These are phyloP conservation scores for Chalciporus pseudorubinellus DNA, from an alignment of 768 basidiomycete species.

Conservation along the genomic window DNA sequence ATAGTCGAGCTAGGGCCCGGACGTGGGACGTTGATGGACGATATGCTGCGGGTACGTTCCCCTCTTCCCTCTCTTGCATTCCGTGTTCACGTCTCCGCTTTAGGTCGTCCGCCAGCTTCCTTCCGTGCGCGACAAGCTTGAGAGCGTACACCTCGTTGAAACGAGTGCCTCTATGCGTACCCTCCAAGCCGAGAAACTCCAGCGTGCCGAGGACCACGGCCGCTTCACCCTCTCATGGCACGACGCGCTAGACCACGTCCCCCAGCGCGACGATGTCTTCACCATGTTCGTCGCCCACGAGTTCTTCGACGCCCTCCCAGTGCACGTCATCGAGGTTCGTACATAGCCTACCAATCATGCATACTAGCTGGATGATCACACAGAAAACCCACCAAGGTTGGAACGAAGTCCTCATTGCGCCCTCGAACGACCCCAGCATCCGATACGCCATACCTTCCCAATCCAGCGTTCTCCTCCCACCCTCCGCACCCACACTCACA, in stretches of 20 bases:
- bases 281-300: slow-evolving; percentile 94
- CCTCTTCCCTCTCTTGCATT: background rate
- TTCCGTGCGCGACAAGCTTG: slow-evolving; percentile 33
- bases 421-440: slow-evolving; percentile 39
- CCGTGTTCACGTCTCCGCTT: background rate
- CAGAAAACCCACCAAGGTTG: slow-evolving; percentile 80
- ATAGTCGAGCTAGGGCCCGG: slow-evolving; percentile 94
- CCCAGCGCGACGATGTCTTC: slow-evolving; percentile 48
- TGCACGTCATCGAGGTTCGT: slow-evolving; percentile 82
- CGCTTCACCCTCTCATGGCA: slow-evolving; percentile 63
- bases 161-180: slow-evolving; percentile 66
- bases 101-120: slow-evolving; percentile 56
- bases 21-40: slow-evolving; percentile 86
- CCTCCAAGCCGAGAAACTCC: slow-evolving; percentile 57
- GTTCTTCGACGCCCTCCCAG: slow-evolving; percentile 95
- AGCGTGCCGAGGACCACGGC: slow-evolving; percentile 21
- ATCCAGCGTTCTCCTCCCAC: slow-evolving; percentile 10
- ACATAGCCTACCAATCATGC: too few relatives aligned
- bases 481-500: background rate
- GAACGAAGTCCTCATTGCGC: slow-evolving; percentile 78
- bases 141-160: slow-evolving; percentile 75
- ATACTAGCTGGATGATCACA: too few relatives aligned
- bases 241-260: slow-evolving; percentile 67
- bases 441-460: slow-evolving; percentile 22
- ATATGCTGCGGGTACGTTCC: slow-evolving; percentile 70